These are phyloP conservation scores for Gossypium aridum DNA, from an alignment of 441 rosid species.

Conservation along the genomic window DNA sequence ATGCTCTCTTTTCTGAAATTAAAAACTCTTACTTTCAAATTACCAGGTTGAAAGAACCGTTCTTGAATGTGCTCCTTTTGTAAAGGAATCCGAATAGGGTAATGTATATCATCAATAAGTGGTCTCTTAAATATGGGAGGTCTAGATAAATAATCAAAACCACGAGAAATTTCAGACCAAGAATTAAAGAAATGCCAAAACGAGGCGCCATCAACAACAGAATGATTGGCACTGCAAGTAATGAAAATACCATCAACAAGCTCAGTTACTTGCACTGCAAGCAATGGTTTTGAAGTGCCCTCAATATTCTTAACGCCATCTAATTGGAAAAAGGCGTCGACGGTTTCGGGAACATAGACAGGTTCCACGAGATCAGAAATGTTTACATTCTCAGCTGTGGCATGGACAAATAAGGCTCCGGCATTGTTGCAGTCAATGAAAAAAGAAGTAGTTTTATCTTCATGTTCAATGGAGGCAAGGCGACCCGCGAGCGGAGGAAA, in stretches of 20 bases:
- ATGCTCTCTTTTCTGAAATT: slow-evolving; percentile 17
- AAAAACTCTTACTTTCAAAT: slow-evolving; percentile 14
- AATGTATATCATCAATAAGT: background rate
- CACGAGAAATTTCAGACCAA: slow-evolving; percentile 21
- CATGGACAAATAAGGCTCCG: slow-evolving; percentile 21
- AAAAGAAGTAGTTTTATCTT: slow-evolving; percentile 6
- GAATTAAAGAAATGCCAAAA: slow-evolving; percentile 22
- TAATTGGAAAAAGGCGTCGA: slow-evolving; percentile 13
- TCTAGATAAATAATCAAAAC: background rate
- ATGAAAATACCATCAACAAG: slow-evolving; percentile 17
- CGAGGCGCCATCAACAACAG: slow-evolving; percentile 16
- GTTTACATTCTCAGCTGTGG: slow-evolving; percentile 8
- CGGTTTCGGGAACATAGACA: slow-evolving; percentile 9
- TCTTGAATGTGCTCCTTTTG: background rate
- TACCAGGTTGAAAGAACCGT: background rate
- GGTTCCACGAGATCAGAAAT: slow-evolving; percentile 5
- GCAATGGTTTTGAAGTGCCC: slow-evolving; percentile 7
- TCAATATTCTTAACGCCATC: slow-evolving; percentile 2
- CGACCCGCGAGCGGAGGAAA: slow-evolving; percentile 24
- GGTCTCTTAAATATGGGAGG: slow-evolving; percentile 5
- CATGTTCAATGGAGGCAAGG: slow-evolving; percentile 11
- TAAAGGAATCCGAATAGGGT: slow-evolving; percentile 13
- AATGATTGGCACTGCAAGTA: slow-evolving; percentile 17
- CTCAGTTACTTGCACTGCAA: slow-evolving; percentile 25
- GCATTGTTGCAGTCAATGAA: slow-evolving; percentile 23